Evolutionary conservation across 2,329 filamentous ascomycete genomes (phyloP), one percentile per base, ranked within the genome.

Genomic region (Fusarium abutilonis): DNA sequence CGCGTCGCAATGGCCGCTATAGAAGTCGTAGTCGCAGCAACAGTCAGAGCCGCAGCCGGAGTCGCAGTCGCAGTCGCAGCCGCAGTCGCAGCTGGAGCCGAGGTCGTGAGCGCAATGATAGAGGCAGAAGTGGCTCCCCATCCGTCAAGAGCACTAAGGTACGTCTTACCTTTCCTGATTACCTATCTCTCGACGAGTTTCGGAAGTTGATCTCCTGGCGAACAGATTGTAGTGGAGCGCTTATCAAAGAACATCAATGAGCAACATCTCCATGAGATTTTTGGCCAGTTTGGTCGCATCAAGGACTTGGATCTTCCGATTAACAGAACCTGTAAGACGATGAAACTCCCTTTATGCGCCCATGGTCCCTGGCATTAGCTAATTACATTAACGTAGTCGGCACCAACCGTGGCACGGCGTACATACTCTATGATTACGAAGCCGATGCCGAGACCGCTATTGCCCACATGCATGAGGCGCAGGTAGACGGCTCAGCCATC

Each of bases 401-500:
- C 75, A 93, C 88, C 50, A 98, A 98, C 72, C 89, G 94, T 54
- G 94, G 95, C 42, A 96, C 92, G 26, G 95, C 94, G 29, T 98
- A 97, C 75, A 93, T 98, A 63, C 83, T 97, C 38, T 99, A 90
- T 77, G 81, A 87, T 50, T 83, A 89, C 65, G 86, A 93, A 64
- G 82, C 85, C 45, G 90, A 94, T 63, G 94, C 95, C 21, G 92
- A 97, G 77, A 83, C 87, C 13, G 95, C 95, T 26, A 96, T 97
- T 68, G 87, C 93, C 15, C 91, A 96, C 74, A 98, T 99, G 95
- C 95, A 99, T 76, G 95, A 99, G 78, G 92, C 91, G n/a, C 91
- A 96, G 72, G 79, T 97, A 26, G 93, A 97, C 75, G 93, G 93
- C 47, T 86, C 89, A 19, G 82, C 87, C 35, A 88, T 97, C 71